Evolutionary conservation across 306 rosid genomes (phyloP), one percentile per base, ranked within the genome.

Genomic region (Bauhinia variegata): DNA sequence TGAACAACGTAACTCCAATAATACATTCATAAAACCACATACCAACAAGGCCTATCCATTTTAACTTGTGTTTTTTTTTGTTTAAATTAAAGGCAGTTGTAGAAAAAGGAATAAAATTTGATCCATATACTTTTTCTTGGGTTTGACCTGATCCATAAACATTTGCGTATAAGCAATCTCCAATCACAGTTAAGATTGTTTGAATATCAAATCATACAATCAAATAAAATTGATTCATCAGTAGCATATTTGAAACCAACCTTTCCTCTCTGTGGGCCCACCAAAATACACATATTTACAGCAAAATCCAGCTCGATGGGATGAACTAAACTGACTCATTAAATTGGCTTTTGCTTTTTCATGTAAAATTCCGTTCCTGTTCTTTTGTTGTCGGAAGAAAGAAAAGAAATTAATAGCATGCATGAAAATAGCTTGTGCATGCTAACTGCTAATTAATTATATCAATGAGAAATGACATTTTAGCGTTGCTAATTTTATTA

Each of bases 261-360:
- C 50, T 62, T 59, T 55, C 28, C n/a, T n/a, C n/a, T n/a, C n/a
- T n/a, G 32, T 61, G 78, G 78, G 37, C 60, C 82, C 71, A 55
- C 28, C 23, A 12, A 56, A n/a, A n/a, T n/a, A n/a, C n/a, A n/a
- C n/a, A n/a, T n/a, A n/a, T n/a, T n/a, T 48, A 32, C 31, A 68
- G 66, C 31, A 70, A 79, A 80, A 48, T 75, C 72, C 50, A 60
- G 60, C 61, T 54, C 41, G 31, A 66, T 30, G 7, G 38, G 48
- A 67, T 55, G n/a, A n/a, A n/a, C n/a, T n/a, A 16, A 65, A 47
- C 49, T 72, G 67, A 6, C 39, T 73, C 62, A 50, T 63, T 60
- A 42, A 64, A 11, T 63, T 23, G 28, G 52, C 65, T 47, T 63
- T 19, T 49, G 18, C 54, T 68, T 68, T 73, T 62, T 12, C n/a